These are phyloP conservation scores for Starmerella ratchasimensis DNA, from an alignment of 805 yeast species.

Conservation along the genomic window DNA sequence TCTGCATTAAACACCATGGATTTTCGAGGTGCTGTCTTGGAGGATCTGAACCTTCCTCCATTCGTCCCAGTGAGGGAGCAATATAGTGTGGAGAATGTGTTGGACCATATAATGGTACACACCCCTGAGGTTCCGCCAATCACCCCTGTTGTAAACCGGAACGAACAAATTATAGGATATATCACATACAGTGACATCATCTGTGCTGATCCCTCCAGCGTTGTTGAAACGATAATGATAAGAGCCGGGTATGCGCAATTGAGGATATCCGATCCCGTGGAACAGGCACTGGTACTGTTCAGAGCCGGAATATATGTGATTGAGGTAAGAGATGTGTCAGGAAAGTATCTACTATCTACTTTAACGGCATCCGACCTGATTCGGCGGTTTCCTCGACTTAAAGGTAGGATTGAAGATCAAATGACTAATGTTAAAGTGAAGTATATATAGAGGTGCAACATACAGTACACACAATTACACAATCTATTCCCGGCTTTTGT, in stretches of 20 bases:
- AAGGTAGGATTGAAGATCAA: too few relatives aligned
- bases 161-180: constrained; percentile 35
- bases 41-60: constrained; percentile 46
- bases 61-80: constrained; percentile 40
- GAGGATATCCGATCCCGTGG: constrained; percentile 8
- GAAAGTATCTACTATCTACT: neutral
- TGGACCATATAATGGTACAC: constrained; percentile 43
- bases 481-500: neutral
- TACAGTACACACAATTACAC: neutral
- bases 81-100: constrained; percentile 36
- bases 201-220: constrained; percentile 27
- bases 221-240: constrained; percentile 29
- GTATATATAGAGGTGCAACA: neutral
- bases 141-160: constrained; percentile 31
- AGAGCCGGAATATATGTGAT: neutral
- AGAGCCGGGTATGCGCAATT: neutral
- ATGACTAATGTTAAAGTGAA: too few relatives aligned
- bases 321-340: constrained; percentile 2
- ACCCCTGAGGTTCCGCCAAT: constrained; percentile 44
- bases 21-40: constrained; percentile 36
- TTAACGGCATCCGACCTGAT: neutral
- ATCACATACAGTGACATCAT: constrained; percentile 22
- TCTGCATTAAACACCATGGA: too few relatives aligned
- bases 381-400: neutral
- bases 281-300: neutral